Evolutionary conservation across 106 monocot genomes (phyloP), one percentile per base, ranked within the genome.

Genomic region (Acanthochlamys bracteata): DNA sequence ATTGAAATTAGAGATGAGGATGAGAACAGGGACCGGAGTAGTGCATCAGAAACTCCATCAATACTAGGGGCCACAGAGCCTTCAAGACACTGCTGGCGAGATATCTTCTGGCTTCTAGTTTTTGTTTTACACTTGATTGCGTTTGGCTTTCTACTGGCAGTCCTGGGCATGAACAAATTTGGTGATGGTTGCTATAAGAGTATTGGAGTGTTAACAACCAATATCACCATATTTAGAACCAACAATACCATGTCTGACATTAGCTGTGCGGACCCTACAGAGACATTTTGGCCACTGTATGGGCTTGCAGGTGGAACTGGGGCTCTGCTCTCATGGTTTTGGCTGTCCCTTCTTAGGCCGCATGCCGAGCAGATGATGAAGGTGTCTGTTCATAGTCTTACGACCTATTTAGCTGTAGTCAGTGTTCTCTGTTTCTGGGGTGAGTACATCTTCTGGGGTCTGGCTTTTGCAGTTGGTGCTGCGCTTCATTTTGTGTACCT

Each of bases 381-480:
- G 66, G 66, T 92, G 0, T 78, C 96, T 0, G 81, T 98, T 19
- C 91, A 98, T 46, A 64, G 77, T 27, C 76, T 98, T 25, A 88
- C 88, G 8, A 85, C 96, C 7, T 98, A 92, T 45, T 73, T 98
- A 46, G 91, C 96, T 10, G 87, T 98, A 22, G 64, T 92, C 72
- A 98, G 96, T 43, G 96, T 98, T 26, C 45, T 98, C 25, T 91
- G 96, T 61, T 98, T 98, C 72, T 98, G 96, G 96, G 74, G 69
- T 15, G 60, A 88, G 24, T 80, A 85, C 43, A 76, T 92, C 68
- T 88, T 98, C 69, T 98, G 91, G 96, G 96, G 96, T 3, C 73
- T 98, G 24, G 80, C 81, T 2, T 91, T 98, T 54, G 88, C 91
- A 6, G 83, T 98, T 53, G 96, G 91, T 7, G 91, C 88, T 0